Conservation (phyloP, 257 asterid species). For the Nicotiana tomentosiformis region DNA sequence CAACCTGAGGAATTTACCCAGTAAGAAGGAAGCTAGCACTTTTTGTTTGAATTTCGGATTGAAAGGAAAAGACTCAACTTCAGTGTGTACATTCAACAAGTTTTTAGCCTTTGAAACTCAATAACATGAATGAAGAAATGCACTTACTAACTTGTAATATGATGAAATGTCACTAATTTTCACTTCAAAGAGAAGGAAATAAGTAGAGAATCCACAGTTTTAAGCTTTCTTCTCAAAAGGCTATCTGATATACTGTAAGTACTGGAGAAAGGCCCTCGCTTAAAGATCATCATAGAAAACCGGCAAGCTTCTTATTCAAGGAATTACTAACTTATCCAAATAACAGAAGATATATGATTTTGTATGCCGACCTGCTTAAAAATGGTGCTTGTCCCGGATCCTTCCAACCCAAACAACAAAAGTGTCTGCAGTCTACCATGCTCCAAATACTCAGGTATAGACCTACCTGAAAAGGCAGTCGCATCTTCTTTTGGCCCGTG, state of each 20-base stretch:
- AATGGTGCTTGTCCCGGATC: slow-evolving; percentile 65
- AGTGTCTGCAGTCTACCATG: slow-evolving; percentile 42
- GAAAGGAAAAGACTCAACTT: background rate
- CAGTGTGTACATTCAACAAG: background rate
- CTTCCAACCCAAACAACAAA: slow-evolving; percentile 62
- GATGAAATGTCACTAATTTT: background rate
- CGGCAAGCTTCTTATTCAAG: background rate
- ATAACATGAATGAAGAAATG: background rate
- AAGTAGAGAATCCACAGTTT: background rate
- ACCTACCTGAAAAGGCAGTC: slow-evolving; percentile 27
- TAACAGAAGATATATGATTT: background rate
- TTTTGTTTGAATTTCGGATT: background rate
- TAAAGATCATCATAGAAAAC: background rate
- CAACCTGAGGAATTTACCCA: background rate
- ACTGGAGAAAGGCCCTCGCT: background rate
- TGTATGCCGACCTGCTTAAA: slow-evolving; percentile 55
- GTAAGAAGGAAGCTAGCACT: background rate
- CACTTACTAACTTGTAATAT: background rate
- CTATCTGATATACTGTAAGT: background rate
- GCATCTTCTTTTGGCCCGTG: slow-evolving; percentile 27
- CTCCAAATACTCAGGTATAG: slow-evolving; percentile 34
- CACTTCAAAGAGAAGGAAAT: background rate
- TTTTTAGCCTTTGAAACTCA: background rate
- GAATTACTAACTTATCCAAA: background rate
- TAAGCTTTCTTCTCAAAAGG: background rate